These are phyloP conservation scores for Clonostachys rhizophaga DNA, from an alignment of 2,329 filamentous ascomycete species.

Conservation along the genomic window DNA sequence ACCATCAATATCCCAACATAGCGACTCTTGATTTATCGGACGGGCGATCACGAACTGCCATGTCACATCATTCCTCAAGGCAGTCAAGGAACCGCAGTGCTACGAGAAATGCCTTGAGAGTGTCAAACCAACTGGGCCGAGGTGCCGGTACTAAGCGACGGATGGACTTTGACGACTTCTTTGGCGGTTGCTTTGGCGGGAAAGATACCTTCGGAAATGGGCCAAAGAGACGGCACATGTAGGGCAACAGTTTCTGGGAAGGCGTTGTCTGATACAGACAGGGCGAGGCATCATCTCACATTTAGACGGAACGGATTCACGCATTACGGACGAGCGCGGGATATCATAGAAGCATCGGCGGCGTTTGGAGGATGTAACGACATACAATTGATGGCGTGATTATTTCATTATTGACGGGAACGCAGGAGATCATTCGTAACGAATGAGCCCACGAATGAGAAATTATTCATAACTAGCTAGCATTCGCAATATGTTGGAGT, in stretches of 20 bases:
- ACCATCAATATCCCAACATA: conserved; percentile 55
- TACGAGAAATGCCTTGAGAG: not conserved
- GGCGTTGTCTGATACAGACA: no score
- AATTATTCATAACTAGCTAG: no score
- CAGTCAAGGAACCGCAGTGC: conserved; percentile 11
- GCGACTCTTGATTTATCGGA: conserved; percentile 58
- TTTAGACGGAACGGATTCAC: conserved; percentile 10
- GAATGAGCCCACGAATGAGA: no score
- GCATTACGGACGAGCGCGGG: conserved; percentile 26
- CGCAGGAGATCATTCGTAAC: no score
- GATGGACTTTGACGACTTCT: conserved; percentile 70
- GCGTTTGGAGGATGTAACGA: conserved; percentile 27
- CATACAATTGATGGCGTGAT: conserved; percentile 1
- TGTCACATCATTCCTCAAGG: not conserved
- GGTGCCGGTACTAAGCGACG: conserved; percentile 69
- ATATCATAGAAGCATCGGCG: conserved; percentile 24
- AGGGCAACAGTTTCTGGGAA: not conserved
- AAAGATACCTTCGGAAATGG: conserved; percentile 52
- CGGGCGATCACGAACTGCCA: conserved; percentile 25
- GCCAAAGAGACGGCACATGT: conserved; percentile 46
- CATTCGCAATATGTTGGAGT: no score
- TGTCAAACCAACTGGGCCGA: conserved; percentile 46
- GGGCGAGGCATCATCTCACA: conserved; percentile 1
- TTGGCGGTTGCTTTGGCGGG: conserved; percentile 61
- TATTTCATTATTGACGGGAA: no score